Conservation (phyloP, 352 stramenopile species). For the Phytophthora pinifolia region DNA sequence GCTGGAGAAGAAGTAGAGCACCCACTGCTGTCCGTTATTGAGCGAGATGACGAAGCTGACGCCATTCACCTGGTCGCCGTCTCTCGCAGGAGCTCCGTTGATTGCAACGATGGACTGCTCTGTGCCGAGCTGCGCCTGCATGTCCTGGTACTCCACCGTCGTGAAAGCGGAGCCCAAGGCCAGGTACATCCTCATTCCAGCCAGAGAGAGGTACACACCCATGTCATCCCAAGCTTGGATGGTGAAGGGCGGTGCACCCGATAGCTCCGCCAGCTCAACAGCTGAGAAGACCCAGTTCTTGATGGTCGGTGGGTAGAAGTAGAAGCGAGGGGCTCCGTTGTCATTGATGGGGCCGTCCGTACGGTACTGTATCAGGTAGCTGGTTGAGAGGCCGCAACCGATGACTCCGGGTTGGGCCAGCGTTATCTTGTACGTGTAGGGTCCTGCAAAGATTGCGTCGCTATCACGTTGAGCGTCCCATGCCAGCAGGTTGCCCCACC, state of each 20-base stretch:
- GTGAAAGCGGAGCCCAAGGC: conserved; percentile 78
- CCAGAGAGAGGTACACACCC: conserved; percentile 55
- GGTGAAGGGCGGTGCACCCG: conserved; percentile 24
- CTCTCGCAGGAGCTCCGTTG: conserved; percentile 43
- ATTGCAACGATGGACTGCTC: conserved; percentile 64
- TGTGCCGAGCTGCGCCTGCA: conserved; percentile 63
- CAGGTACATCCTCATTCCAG: conserved; percentile 55
- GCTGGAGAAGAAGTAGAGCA: conserved; percentile 61
- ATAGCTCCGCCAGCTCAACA: conserved; percentile 35
- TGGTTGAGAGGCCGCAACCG: conserved; percentile 54
- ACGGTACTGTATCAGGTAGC: conserved; percentile 77
- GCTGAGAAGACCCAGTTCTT: conserved; percentile 79
- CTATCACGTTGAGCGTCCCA: conserved; percentile 58
- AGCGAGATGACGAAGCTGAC: conserved; percentile 56
- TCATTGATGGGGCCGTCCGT: conserved; percentile 68
- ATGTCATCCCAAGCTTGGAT: conserved; percentile 81
- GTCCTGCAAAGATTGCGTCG: conserved; percentile 69
- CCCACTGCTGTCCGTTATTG: conserved; percentile 81
- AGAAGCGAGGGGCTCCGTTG: conserved; percentile 83
- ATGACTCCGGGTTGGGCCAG: conserved; percentile 32
- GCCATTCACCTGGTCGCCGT: conserved; percentile 39
- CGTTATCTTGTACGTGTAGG: conserved; percentile 70
- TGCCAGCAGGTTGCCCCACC: conserved; percentile 84
- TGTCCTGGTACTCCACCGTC: conserved; percentile 64
- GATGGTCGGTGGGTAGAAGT: conserved; percentile 74